Base-by-base conservation (phyloP, 2,329 filamentous ascomycete genomes). In the Nigrospora sphaerica region DNA sequence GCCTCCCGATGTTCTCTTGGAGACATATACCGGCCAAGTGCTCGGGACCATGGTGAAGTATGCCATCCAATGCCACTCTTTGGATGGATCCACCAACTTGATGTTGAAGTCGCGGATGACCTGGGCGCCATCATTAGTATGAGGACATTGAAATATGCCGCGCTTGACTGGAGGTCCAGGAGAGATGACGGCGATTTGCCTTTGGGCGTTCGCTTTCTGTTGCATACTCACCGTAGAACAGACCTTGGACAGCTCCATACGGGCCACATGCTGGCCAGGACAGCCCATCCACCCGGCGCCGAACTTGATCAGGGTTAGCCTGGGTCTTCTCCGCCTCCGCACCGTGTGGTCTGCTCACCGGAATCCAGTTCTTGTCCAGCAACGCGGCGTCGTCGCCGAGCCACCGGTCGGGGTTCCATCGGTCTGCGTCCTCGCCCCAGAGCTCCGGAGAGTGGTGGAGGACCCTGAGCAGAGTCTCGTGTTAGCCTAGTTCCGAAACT, bases 21-120 rank as follows among this genome's bases (percentile, higher is more conserved):
- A 42, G 11, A 54, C 16, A 34, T 52, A 52, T 7, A 48, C 48
- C 36, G 53, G 52, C 51, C 52, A 54, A 33, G 46, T 45, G 13
- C 53, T 44, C 5, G 52, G 48, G 7, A 49, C 42, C 3, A 43
- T 45, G 10, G 45, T 52, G 19, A 48, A 48, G 5, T 48, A 45
- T 2, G 46, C 46, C 42, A 32, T 32, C 37, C 43, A 48, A 7
- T 42, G 14, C 46, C 42, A 42, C 6, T 32, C n/a, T 6, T 48
- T 32, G 4, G 17, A 18, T 14, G 46, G 42, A 5, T 48, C 42
- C 11, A 42, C 46, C 31, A 43, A 32, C 17, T 32, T 23, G 36
- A 48, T 32, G 11, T 48, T 36, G 17, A 45, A 48, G 28, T 42
- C 39, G 3, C 37, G 36, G 6, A 45, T 17, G 9, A 47, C 32